phyloP scores from a whole-genome alignment of 805 yeast species.

The Metschnikowia shivogae region DNA sequence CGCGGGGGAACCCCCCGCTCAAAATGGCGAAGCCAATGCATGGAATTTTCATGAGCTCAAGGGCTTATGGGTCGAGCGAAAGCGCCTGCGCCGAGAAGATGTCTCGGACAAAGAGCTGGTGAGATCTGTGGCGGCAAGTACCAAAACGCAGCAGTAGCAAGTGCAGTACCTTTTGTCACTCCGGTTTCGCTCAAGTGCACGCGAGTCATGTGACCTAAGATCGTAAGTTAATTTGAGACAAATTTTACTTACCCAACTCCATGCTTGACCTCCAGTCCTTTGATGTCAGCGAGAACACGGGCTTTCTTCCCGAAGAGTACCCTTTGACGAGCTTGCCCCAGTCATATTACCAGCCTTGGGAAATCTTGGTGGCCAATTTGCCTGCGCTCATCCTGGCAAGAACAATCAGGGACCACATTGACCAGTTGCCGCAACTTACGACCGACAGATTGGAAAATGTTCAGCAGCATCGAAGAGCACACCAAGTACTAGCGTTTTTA shows the following conservation, averaged over 20 bases:
- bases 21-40: not conserved
- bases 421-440: slow-evolving; percentile 54
- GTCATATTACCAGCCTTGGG: slow-evolving; percentile 75
- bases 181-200: not conserved
- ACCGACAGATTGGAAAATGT: slow-evolving; percentile 42
- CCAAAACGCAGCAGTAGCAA: slow-evolving; percentile 1
- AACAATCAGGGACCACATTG: slow-evolving; percentile 59
- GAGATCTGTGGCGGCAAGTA: not conserved
- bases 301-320: slow-evolving; percentile 69
- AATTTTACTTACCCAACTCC: slow-evolving; percentile 1
- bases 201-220: slow-evolving; percentile 2
- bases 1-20: not conserved
- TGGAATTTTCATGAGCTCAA: slow-evolving; percentile 9
- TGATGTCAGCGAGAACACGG: slow-evolving; percentile 65
- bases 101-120: slow-evolving; percentile 2
- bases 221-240: slow-evolving; percentile 3
- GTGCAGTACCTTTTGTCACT: too few relatives aligned
- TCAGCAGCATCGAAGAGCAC: slow-evolving; percentile 71
- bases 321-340: slow-evolving; percentile 63
- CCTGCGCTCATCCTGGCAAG: slow-evolving; percentile 72
- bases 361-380: slow-evolving; percentile 54
- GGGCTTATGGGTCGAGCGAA: slow-evolving; percentile 9
- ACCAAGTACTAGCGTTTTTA: slow-evolving; percentile 71
- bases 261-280: slow-evolving; percentile 48
- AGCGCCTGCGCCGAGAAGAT: slow-evolving; percentile 1